Evolutionary conservation across 495 filamentous ascomycete genomes (phyloP).

Genomic region (Talaromyces borbonicus): DNA sequence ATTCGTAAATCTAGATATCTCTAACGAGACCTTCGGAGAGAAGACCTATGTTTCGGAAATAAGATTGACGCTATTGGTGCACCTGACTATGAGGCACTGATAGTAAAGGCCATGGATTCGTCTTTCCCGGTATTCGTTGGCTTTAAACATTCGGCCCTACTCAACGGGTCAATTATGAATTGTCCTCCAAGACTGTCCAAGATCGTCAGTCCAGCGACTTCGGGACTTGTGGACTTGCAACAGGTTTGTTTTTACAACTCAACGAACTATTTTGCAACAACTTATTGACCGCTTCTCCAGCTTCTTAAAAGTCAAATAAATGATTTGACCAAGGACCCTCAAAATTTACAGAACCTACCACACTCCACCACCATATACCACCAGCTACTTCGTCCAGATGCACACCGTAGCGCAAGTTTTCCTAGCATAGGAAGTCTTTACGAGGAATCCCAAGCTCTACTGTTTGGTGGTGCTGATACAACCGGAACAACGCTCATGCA

Average conservation of each 20-base stretch:
- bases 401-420: conserved; percentile 12
- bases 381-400: conserved; percentile 19
- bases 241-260: conserved; percentile 2
- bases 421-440: conserved; percentile 13
- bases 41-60: conserved; percentile 24
- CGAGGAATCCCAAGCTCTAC: conserved; percentile 25
- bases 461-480: conserved; percentile 35
- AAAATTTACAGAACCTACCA: conserved; percentile 15
- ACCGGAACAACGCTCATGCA: conserved; percentile 23
- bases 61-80: conserved; percentile 19
- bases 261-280: neutral
- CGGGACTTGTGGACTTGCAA: conserved; percentile 21
- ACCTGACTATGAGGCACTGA: conserved; percentile 22
- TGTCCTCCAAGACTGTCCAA: conserved; percentile 20
- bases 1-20: neutral
- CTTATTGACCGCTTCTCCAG: conserved; percentile 6
- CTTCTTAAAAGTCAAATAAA: conserved; percentile 14
- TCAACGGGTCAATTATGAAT: conserved; percentile 17
- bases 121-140: conserved; percentile 9
- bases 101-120: conserved; percentile 21
- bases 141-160: conserved; percentile 24
- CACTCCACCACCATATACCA: conserved; percentile 29
- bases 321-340: conserved; percentile 12
- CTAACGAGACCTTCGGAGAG: neutral
- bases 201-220: conserved; percentile 17